A percentile compares a stretch with the other conserved stretches of the same genome.
These are phyloP conservation scores for Butyriboletus loyo DNA, from an alignment of 768 basidiomycete species.

Conservation along the genomic window DNA sequence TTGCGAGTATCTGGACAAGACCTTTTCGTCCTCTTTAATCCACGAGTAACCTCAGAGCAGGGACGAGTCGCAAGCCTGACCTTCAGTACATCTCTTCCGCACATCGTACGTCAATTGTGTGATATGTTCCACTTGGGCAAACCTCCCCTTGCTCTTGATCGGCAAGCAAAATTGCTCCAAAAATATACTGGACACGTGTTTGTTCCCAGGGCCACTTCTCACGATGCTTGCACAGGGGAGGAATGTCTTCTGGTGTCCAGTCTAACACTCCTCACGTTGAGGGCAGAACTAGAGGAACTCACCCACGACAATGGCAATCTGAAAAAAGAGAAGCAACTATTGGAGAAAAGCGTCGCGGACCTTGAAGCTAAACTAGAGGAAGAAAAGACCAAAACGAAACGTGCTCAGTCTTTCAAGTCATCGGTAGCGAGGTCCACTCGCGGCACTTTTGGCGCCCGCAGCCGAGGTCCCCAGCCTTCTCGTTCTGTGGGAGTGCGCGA, in stretches of 20 bases:
- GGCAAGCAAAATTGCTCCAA: conserved; percentile 53
- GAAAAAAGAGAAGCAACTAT: conserved; percentile 16
- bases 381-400: conserved; percentile 5
- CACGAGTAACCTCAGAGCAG: conserved; percentile 49
- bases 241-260: conserved; percentile 47
- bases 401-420: background rate
- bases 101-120: conserved; percentile 40
- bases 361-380: conserved; percentile 12
- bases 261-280: conserved; percentile 42
- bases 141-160: conserved; percentile 37
- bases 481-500: background rate
- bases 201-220: conserved; percentile 31
- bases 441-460: background rate
- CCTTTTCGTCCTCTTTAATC: conserved; percentile 60
- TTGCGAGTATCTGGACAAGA: conserved; percentile 21
- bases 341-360: conserved; percentile 26
- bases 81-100: conserved; percentile 42
- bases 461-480: background rate
- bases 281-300: conserved; percentile 39
- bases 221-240: conserved; percentile 20
- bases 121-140: conserved; percentile 44
- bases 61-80: conserved; percentile 53
- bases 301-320: conserved; percentile 28
- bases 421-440: background rate
- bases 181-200: conserved; percentile 57